A percentile compares a stretch with the other conserved stretches of the same genome.
Evolutionary conservation across 345 rosid species (phyloP).

Genomic region (Salix purpurea): DNA sequence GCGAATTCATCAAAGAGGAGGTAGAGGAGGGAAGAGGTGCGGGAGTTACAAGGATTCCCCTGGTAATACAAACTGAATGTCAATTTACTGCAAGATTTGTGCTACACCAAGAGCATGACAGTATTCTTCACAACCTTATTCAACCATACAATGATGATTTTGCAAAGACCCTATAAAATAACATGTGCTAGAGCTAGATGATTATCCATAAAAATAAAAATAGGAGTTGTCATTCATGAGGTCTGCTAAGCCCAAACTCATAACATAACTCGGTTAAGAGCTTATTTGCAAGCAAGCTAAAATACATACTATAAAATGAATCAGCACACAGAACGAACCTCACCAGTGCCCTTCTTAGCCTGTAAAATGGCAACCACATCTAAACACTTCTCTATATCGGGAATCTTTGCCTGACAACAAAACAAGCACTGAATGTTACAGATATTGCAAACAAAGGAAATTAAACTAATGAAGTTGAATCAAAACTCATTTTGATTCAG

Average conservation of each 20-base stretch:
- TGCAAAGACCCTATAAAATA: background rate
- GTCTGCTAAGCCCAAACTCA: background rate
- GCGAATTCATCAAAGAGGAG: background rate
- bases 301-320: background rate
- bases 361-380: constrained; percentile 75
- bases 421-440: constrained; percentile 11
- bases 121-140: background rate
- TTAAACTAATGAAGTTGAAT: background rate
- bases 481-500: background rate
- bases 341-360: constrained; percentile 78
- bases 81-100: background rate
- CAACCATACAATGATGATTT: background rate
- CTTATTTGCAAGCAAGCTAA: constrained; percentile 1
- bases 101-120: background rate
- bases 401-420: constrained; percentile 71
- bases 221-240: background rate
- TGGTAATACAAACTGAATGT: background rate
- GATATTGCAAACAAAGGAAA: background rate
- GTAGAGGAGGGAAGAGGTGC: background rate
- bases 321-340: constrained; percentile 54
- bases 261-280: background rate
- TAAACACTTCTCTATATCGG: constrained; percentile 88
- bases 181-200: background rate
- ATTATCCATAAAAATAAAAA: background rate
- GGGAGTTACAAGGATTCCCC: background rate